These are phyloP conservation scores for Tympanopsis confertula DNA, from an alignment of 2,329 filamentous ascomycete species.

Conservation along the genomic window DNA sequence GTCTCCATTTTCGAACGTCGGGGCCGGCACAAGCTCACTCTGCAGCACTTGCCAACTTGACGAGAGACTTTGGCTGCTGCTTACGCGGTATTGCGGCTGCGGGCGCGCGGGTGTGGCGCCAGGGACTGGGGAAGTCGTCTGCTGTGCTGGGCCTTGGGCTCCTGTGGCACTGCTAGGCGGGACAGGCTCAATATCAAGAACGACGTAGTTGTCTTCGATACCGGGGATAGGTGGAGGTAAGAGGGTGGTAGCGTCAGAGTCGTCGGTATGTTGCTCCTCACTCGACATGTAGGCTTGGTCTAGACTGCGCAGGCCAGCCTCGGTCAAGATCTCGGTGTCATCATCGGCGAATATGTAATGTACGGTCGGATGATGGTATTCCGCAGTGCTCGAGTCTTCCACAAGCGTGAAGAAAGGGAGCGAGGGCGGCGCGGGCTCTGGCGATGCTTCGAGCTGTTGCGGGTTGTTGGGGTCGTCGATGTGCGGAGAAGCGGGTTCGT, in stretches of 20 bases:
- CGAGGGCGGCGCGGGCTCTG: too few species aligned
- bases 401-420: conserved; percentile 1
- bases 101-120: not conserved
- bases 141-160: not conserved
- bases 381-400: not conserved
- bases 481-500: too few species aligned
- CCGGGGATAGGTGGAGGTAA: not conserved
- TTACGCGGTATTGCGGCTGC: not conserved
- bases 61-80: not conserved
- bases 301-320: not conserved
- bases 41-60: not conserved
- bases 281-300: too few species aligned
- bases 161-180: not conserved
- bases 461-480: too few species aligned
- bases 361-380: not conserved
- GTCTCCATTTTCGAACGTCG: not conserved
- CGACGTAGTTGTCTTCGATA: not conserved
- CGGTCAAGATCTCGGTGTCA: not conserved
- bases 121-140: not conserved
- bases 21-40: not conserved
- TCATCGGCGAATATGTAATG: conserved; percentile 1
- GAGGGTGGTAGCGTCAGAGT: too few species aligned
- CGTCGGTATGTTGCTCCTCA: too few species aligned
- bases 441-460: too few species aligned
- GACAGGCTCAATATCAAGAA: not conserved